Base-by-base conservation (phyloP, 495 filamentous ascomycete genomes). In the Jackrogersella multiformis region DNA sequence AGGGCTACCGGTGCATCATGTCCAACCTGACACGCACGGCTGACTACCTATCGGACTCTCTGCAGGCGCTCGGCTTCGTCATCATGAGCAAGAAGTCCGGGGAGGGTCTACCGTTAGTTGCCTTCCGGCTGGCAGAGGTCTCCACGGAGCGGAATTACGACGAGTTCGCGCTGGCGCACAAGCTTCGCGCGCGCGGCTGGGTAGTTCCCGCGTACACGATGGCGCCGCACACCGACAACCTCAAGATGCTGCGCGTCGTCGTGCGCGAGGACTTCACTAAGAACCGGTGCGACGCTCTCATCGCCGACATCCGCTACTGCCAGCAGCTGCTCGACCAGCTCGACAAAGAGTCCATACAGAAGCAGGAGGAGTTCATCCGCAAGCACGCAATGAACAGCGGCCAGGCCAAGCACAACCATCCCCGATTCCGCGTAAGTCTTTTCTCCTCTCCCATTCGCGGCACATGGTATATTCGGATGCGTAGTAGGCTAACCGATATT, bases 161-260 rank as follows among this genome's bases (percentile, higher is more conserved):
- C 75, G 93, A 97, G 69, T 93, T 92, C 63, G 83, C 89, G 0
- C 74, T 93, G 9, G 92, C 93, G 6, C 93, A 95, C 76, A 88
- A 90, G 73, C 86, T 97, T 35, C 89, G 93, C 32, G 85, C 88
- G 46, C 85, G 92, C 15, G 92, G 92, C 38, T 97, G 93, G 93
- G 87, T 96, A 26, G 90, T 97, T 0, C 93, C 93, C 0, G 93
- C 93, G 0, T 97, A 97, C 76, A 97, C 92, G 26, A 96, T 97
- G 93, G 93, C 93, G 10, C 93, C 93, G 12, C 81, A 95, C 68
- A 89, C 89, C 46, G 79, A 91, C 46, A 79, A 85, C 62, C 78
- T 96, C 63, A 92, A 94, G 84, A 84, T 97, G 82, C 89, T 97
- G 83, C 87, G 93, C 26, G 85, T 97, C 9, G 93, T 97, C 2